Evolutionary conservation across 805 yeast species (phyloP).

Genomic region (Hanseniaspora vineae): DNA sequence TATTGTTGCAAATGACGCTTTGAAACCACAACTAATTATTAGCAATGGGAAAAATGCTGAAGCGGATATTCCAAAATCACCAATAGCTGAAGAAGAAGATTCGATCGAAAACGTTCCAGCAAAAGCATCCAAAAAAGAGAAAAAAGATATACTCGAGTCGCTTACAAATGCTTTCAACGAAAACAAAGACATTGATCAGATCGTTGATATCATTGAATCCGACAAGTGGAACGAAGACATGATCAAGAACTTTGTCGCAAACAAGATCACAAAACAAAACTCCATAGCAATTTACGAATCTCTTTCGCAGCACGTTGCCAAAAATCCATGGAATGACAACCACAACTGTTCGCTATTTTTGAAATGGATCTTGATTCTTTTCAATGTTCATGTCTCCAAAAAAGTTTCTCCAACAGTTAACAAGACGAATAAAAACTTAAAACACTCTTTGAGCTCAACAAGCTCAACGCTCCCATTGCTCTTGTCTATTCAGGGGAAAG

Average conservation of each 20-base stretch:
- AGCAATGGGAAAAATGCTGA: conserved; percentile 15
- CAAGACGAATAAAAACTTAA: conserved; percentile 29
- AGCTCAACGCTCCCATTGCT: conserved; percentile 51
- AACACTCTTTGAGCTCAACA: conserved; percentile 42
- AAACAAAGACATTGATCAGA: conserved; percentile 14
- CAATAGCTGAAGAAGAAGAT: conserved; percentile 5
- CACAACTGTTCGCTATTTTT: conserved; percentile 46
- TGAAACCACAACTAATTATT: conserved; percentile 17
- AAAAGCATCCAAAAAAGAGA: conserved; percentile 15
- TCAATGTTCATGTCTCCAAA: conserved; percentile 31
- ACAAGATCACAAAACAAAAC: conserved; percentile 29
- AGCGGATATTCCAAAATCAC: conserved; percentile 1
- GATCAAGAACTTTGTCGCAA: conserved; percentile 21
- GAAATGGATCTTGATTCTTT: conserved; percentile 62
- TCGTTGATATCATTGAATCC: conserved; percentile 14
- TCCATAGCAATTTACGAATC: conserved; percentile 32
- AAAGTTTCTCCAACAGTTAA: conserved; percentile 2
- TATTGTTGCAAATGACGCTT: conserved; percentile 12
- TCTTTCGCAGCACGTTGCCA: conserved; percentile 33
- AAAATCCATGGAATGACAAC: conserved; percentile 16
- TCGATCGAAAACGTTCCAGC: conserved; percentile 5
- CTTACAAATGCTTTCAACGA: conserved; percentile 21
- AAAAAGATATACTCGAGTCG: conserved; percentile 15
- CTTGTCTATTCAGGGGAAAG: conserved; percentile 73
- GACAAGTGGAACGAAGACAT: conserved; percentile 19